Base-by-base conservation (phyloP, 2,329 filamentous ascomycete species). In the Penicillium sp. region DNA sequence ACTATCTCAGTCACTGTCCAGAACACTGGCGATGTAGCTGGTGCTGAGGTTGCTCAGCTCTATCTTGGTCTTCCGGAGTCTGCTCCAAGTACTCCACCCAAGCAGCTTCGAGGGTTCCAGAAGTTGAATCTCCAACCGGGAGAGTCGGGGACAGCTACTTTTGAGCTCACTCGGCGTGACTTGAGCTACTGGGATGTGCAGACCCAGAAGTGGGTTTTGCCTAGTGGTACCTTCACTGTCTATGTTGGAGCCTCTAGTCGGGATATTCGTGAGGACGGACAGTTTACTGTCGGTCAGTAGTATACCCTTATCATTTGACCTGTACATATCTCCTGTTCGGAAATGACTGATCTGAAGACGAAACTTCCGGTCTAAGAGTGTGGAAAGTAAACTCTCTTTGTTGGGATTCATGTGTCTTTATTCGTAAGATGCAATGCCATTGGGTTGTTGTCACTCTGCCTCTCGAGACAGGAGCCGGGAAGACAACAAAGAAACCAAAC, bases 31-130 rank as follows among this genome's bases (percentile, higher is more conserved):
- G 53, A 62, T 0, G 63, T 76, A 2, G 67, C 71, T 21, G 84
- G 82, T 17, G 77, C 79, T 2, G 77, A 81, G 8, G 80, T 86
- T 0, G 75, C 81, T 4, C 84, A 87, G 70, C 72, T 87, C 5
- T 86, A 86, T 65, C 69, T 86, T n/a, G 67, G 67, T 1, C 75
- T 81, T 66, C 80, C 75, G 73, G 68, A 58, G 2, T 57, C 43
- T 2, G 65, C 56, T 1, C 56, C 25, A 17, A 54, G n/a, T 25
- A 55, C 69, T 65, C 33, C 61, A 2, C 58, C 49, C 7, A 62
- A 66, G 56, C 78, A 81, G 63, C 74, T 84, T 5, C 75, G 81
- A 62, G 82, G 74, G 50, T 86, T 86, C 59, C 76, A 81, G 7
- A 85, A 84, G 69, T 66, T 81, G 2, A 61, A 65, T 1, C 68